These are phyloP conservation scores for Arthrobotrys entomopaga DNA, from an alignment of 2,329 filamentous ascomycete genomes.

Conservation along the genomic window DNA sequence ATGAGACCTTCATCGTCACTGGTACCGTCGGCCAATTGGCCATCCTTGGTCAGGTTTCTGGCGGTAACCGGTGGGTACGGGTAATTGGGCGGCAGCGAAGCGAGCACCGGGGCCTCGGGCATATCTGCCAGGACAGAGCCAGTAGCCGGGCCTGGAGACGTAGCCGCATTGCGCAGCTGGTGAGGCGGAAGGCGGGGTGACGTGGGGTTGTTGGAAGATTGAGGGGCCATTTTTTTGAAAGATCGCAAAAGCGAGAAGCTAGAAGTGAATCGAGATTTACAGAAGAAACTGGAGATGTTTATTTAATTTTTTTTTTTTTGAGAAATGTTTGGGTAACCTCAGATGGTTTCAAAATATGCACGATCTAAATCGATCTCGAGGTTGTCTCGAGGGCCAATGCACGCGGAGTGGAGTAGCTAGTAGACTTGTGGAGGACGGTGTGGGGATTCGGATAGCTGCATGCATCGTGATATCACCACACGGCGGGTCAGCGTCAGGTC, in stretches of 20 bases:
- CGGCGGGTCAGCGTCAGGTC: conserved; percentile 48
- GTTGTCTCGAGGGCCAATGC: conserved; percentile 21
- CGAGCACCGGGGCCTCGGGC: conserved; percentile 28
- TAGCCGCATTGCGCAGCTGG: conserved; percentile 51
- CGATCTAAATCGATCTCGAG: conserved; percentile 34
- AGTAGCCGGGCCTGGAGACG: conserved; percentile 45
- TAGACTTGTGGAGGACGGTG: conserved; percentile 20
- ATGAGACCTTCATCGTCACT: conserved; percentile 72
- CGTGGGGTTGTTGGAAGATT: conserved; percentile 53
- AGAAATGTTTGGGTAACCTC: background rate
- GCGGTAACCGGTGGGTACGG: conserved; percentile 68
- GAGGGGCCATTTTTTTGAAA: conserved; percentile 41
- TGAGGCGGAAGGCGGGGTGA: conserved; percentile 53
- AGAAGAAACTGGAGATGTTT: background rate
- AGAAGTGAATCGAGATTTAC: conserved; percentile 2
- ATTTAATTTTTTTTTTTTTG: too few species aligned
- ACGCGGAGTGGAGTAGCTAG: conserved; percentile 13
- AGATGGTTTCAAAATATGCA: conserved; percentile 4
- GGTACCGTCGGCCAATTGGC: conserved; percentile 59
- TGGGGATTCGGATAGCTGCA: conserved; percentile 50
- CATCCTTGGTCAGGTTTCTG: conserved; percentile 64
- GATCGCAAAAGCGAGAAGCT: background rate
- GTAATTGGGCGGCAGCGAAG: conserved; percentile 26
- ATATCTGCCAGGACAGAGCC: conserved; percentile 51
- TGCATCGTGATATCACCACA: conserved; percentile 52